Base-by-base conservation (phyloP, 2,329 filamentous ascomycete species). In the Penicillium sp. region DNA sequence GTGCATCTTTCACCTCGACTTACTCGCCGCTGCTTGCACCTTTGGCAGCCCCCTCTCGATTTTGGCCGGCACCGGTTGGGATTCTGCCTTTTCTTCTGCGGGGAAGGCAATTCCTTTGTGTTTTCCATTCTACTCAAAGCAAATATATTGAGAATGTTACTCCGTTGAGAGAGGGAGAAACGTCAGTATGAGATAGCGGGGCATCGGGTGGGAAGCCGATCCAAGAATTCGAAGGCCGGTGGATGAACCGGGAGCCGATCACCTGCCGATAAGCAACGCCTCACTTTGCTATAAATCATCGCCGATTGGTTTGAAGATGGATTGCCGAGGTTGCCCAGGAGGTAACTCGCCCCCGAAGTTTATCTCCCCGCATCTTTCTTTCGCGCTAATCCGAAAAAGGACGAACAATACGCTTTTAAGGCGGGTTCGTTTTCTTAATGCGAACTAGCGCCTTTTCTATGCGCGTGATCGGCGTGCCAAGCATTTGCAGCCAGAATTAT, bases 21-120 rank as follows among this genome's bases (percentile, higher is more conserved):
- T 58, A 60, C 57, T 51, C 57, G 49, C 50, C 57, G 54, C 49
- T 60, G 56, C 53, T 60, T 60, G 50, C 57, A 60, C 48, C 52
- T 43, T n/a, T 52, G 51, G 38, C 57, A 60, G 24, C 57, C 57
- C 37, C 57, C 57, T 52, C 52, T 57, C 9, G 56, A 58, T 40
- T 60, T 60, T 17, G 57, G 57, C 26, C 52, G 50, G 34, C 56
- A 58, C 40, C 57, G 54, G 49, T 58, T 60, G 32, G 57, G 57
- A 42, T 60, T 60, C 34, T 54, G 56, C 49, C 51, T 52, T 48
- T 57, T 51, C 41, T 55, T 56, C 19, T 48, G 51, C 32, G 41
- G 43, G 6, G 43, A 28, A 46, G 45, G 21, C 29, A 21, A 35
- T n/a, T 3, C 33, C 12, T 41, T 22, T 38, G 26, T 21, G 37